Percentiles rank a stretch among this genome's conserved stretches.
Evolutionary conservation across 106 monocot genomes (phyloP).

Genomic region (Narthecium ossifragum): DNA sequence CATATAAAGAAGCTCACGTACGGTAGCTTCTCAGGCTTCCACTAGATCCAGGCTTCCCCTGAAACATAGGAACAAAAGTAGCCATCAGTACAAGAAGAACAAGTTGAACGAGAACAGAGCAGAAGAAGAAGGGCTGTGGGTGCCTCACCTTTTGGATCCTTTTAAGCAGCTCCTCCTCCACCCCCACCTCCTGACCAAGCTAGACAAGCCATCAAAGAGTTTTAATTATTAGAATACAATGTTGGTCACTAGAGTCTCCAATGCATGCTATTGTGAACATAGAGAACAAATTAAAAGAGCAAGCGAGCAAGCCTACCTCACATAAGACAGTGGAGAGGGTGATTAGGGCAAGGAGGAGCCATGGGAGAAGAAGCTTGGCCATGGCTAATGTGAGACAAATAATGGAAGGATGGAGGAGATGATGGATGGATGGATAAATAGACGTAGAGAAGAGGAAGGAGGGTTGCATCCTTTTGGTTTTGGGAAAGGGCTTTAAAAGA

Average conservation of each 20-base stretch:
- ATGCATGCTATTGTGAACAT: neutral
- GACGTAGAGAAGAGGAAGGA: no score
- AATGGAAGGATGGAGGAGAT: no score
- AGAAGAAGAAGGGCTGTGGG: neutral
- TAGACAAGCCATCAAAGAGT: no score
- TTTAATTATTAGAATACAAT: neutral
- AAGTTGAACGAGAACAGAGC: neutral
- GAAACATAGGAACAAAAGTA: neutral
- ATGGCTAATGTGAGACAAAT: neutral
- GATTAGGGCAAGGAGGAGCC: slow-evolving; percentile 6
- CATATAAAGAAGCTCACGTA: neutral
- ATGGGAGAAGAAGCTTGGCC: slow-evolving; percentile 7
- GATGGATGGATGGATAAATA: no score
- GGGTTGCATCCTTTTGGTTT: no score
- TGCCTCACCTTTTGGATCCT: neutral
- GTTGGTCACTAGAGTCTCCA: neutral
- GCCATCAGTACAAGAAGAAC: neutral
- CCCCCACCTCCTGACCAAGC: neutral
- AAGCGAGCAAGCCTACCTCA: neutral
- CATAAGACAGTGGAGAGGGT: slow-evolving; percentile 4
- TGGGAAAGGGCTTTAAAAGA: no score
- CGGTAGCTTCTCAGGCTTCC: slow-evolving; percentile 19
- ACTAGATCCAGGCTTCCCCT: slow-evolving; percentile 18
- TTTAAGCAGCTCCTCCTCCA: neutral
- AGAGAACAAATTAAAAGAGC: no score